Evolutionary conservation across 2,329 filamentous ascomycete genomes (phyloP).

Genomic region (Botrytis tulipae): DNA sequence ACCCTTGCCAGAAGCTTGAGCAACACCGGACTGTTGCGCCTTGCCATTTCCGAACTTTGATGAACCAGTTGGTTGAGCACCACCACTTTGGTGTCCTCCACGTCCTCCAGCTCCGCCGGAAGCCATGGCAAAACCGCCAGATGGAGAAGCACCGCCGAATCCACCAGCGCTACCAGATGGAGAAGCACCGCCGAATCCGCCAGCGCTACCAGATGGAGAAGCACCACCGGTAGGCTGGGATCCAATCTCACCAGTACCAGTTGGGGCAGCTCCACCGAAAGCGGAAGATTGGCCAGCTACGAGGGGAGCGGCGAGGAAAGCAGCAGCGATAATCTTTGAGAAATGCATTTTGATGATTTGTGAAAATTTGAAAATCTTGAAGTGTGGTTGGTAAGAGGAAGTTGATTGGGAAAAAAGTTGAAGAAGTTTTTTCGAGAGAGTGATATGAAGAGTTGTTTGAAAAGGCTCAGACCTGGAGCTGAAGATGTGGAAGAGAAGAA

Average conservation of each 20-base stretch:
- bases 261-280: conserved; percentile 3
- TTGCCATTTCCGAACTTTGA: not conserved
- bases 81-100: not conserved
- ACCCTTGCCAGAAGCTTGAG: not conserved
- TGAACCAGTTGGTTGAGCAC: not conserved
- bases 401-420: not conserved
- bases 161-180: not conserved
- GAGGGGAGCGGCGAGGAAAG: conserved; percentile 7
- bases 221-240: not conserved
- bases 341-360: conserved; percentile 14
- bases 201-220: not conserved
- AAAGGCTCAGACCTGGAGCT: conserved; percentile 20
- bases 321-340: conserved; percentile 14
- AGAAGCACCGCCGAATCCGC: not conserved
- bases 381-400: not conserved
- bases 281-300: not conserved
- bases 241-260: not conserved
- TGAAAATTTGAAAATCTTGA: not conserved
- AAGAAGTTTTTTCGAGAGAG: not conserved
- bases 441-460: conserved; percentile 11
- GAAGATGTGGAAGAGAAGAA: conserved; percentile 4
- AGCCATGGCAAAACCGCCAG: not conserved
- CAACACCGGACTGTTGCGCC: not conserved
- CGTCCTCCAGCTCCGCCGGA: not conserved
- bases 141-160: not conserved